Percentiles rank a stretch among this genome's conserved stretches.
Conservation (phyloP, 805 yeast species). For the Komagataella populi region DNA sequence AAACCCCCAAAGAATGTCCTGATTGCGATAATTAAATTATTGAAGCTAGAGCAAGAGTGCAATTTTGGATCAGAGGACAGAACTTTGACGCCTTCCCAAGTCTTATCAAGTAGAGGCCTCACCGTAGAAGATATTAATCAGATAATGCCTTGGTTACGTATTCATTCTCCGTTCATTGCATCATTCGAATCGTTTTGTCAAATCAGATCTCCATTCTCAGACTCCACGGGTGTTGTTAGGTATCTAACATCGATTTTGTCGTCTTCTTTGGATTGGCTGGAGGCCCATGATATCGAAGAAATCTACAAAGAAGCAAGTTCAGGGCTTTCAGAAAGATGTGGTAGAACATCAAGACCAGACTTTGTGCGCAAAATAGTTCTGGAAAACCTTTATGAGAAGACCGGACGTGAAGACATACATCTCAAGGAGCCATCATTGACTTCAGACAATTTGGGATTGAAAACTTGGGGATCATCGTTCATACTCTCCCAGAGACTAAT, state of each 20-base stretch:
- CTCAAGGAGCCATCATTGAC: constrained; percentile 80
- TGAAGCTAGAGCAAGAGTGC: constrained; percentile 33
- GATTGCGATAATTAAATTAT: constrained; percentile 27
- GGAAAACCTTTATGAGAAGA: constrained; percentile 16
- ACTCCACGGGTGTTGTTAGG: constrained; percentile 18
- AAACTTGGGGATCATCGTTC: constrained; percentile 92
- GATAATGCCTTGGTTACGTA: constrained; percentile 30
- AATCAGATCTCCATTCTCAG: constrained; percentile 15
- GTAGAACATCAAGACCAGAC: constrained; percentile 72
- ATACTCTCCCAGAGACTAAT: constrained; percentile 46
- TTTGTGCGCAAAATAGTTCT: constrained; percentile 46
- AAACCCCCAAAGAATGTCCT: constrained; percentile 35
- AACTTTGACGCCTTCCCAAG: neutral
- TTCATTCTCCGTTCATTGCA: constrained; percentile 20
- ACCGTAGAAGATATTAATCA: constrained; percentile 9
- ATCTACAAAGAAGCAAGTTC: constrained; percentile 45
- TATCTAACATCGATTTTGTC: constrained; percentile 38
- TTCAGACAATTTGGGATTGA: constrained; percentile 75
- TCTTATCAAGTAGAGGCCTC: constrained; percentile 16
- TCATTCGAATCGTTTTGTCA: constrained; percentile 11
- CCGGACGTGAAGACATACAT: constrained; percentile 12
- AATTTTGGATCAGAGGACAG: constrained; percentile 26
- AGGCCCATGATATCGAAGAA: constrained; percentile 17
- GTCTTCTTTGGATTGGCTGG: constrained; percentile 32
- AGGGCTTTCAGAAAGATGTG: constrained; percentile 70